A percentile compares a stretch with the other conserved stretches of the same genome.
These are phyloP conservation scores for Tulasnella calospora DNA, from an alignment of 768 basidiomycete genomes.

Conservation along the genomic window DNA sequence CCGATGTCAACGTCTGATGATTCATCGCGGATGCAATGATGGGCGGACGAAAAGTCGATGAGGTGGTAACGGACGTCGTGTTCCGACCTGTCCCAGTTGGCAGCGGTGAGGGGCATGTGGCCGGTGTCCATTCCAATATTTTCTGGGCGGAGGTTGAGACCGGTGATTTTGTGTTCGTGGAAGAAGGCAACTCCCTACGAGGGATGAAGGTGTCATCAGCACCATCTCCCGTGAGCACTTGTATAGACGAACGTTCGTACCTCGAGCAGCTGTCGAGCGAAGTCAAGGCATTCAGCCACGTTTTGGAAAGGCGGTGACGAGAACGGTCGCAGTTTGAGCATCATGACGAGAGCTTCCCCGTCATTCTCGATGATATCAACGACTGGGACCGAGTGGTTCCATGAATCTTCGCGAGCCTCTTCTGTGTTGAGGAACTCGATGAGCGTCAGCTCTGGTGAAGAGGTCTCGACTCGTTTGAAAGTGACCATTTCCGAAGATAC, in stretches of 20 bases:
- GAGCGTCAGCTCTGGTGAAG: slow-evolving; percentile 12
- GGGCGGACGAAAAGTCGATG: slow-evolving; percentile 13
- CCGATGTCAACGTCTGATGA: not conserved
- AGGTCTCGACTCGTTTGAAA: slow-evolving; percentile 16
- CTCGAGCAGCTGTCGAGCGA: slow-evolving; percentile 21
- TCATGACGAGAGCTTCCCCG: slow-evolving; percentile 14
- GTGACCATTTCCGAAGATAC: slow-evolving; percentile 4
- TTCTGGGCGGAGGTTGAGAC: slow-evolving; percentile 14
- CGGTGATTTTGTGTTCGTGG: slow-evolving; percentile 25
- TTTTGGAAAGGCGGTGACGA: slow-evolving; percentile 22
- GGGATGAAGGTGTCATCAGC: not conserved
- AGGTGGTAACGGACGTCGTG: slow-evolving; percentile 21
- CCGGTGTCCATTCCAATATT: slow-evolving; percentile 26
- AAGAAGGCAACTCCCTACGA: slow-evolving; percentile 23
- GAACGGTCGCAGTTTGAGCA: slow-evolving; percentile 20
- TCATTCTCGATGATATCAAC: slow-evolving; percentile 16
- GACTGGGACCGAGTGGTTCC: slow-evolving; percentile 25
- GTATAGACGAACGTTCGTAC: not conserved
- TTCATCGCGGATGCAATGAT: not conserved
- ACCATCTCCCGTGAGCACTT: not conserved
- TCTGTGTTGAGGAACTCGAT: slow-evolving; percentile 22
- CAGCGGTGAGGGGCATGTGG: slow-evolving; percentile 10
- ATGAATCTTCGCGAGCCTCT: slow-evolving; percentile 19
- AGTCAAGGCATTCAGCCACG: slow-evolving; percentile 16
- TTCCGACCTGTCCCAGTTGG: slow-evolving; percentile 25